Conservation (phyloP, 2,329 filamentous ascomycete species). For the Berkeleyomyces basicola region DNA sequence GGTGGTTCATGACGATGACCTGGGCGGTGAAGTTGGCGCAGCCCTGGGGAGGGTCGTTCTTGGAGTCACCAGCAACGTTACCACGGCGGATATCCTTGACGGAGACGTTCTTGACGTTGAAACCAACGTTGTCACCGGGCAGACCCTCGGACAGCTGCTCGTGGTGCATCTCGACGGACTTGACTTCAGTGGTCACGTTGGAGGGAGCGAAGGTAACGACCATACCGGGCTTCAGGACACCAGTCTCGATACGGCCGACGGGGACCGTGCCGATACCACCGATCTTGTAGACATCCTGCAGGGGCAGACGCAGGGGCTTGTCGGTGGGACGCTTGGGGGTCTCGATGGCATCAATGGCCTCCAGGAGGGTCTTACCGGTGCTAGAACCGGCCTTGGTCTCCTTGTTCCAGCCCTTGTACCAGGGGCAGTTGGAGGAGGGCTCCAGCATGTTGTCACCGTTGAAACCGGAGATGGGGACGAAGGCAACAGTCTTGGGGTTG, state of each 20-base stretch:
- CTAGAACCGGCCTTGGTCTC: slow-evolving; percentile 66
- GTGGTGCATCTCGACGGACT: slow-evolving; percentile 99
- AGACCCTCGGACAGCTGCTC: slow-evolving; percentile 91
- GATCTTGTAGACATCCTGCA: slow-evolving; percentile 99
- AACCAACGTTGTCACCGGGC: slow-evolving; percentile 99
- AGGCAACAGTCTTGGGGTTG: slow-evolving; percentile 97
- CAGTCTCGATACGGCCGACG: slow-evolving; percentile 99
- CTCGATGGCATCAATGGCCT: slow-evolving; percentile 96
- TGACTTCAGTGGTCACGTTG: slow-evolving; percentile 99
- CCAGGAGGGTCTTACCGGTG: slow-evolving; percentile 92
- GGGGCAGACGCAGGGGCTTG: slow-evolving; percentile 99
- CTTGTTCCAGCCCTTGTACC: slow-evolving; percentile 99
- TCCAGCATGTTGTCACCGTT: slow-evolving; percentile 99
- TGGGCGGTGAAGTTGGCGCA: slow-evolving; percentile 95
- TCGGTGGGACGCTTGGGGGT: slow-evolving; percentile 82
- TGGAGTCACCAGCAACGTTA: slow-evolving; percentile 99
- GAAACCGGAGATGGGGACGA: slow-evolving; percentile 99
- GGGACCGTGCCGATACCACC: slow-evolving; percentile 99
- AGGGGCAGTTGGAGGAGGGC: slow-evolving; percentile 80
- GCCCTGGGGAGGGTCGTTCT: slow-evolving; percentile 90
- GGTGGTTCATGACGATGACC: slow-evolving; percentile 99
- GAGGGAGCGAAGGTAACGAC: slow-evolving; percentile 96
- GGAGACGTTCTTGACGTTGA: slow-evolving; percentile 99
- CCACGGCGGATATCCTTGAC: slow-evolving; percentile 99
- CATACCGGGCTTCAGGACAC: slow-evolving; percentile 80